Percentiles rank a stretch among this genome's conserved stretches.
These are phyloP conservation scores for Neoboletus magnificus DNA, from an alignment of 768 basidiomycete species.

Conservation along the genomic window DNA sequence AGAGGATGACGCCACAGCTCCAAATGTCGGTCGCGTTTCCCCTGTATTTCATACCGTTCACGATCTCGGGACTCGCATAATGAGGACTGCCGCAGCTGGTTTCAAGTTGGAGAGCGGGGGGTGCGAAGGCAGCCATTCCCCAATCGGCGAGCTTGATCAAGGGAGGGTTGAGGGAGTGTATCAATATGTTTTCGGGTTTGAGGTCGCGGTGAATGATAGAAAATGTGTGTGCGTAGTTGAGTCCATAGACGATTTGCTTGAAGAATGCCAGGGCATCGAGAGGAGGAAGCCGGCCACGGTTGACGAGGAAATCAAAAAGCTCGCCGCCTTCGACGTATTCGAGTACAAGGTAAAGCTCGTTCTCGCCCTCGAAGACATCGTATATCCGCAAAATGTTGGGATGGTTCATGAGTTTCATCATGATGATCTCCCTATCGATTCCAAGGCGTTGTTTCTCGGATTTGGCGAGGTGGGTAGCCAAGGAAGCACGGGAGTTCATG, in stretches of 20 bases:
- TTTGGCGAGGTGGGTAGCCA: constrained; percentile 64
- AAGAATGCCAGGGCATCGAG: constrained; percentile 88
- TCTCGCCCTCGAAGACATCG: constrained; percentile 92
- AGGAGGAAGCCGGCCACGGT: constrained; percentile 74
- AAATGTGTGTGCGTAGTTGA: constrained; percentile 96
- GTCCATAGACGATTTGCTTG: constrained; percentile 91
- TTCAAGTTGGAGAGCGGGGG: constrained; percentile 79
- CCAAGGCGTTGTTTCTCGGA: constrained; percentile 80
- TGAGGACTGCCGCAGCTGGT: constrained; percentile 97
- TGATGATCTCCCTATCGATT: constrained; percentile 92
- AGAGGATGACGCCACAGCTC: constrained; percentile 95
- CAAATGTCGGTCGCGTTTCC: constrained; percentile 93
- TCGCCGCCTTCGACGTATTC: constrained; percentile 97
- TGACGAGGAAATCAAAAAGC: constrained; percentile 94
- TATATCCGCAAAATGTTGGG: constrained; percentile 95
- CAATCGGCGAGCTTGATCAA: constrained; percentile 97
- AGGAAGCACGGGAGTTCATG: constrained; percentile 65
- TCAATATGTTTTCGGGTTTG: constrained; percentile 95
- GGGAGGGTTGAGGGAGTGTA: constrained; percentile 75
- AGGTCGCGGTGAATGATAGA: constrained; percentile 98
- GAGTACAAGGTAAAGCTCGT: constrained; percentile 86
- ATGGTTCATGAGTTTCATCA: constrained; percentile 99
- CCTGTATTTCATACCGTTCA: constrained; percentile 84
- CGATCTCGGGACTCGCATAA: constrained; percentile 96
- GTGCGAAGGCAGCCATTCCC: constrained; percentile 97